These are phyloP conservation scores for Penicillium antarcticum DNA, from an alignment of 495 filamentous ascomycete genomes.

Conservation along the genomic window DNA sequence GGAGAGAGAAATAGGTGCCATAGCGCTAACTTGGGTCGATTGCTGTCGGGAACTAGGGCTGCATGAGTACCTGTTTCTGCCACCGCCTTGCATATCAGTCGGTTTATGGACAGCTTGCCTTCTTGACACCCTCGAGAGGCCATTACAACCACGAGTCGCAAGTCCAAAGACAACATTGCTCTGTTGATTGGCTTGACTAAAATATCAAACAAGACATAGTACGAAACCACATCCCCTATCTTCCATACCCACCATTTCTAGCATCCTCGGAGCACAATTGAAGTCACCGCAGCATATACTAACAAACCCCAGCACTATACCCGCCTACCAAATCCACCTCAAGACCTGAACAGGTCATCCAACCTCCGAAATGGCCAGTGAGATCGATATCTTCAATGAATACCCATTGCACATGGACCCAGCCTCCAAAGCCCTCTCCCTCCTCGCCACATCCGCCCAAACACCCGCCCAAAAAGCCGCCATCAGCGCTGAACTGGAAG, in stretches of 20 bases:
- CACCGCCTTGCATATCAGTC: constrained; percentile 16
- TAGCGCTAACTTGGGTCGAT: too few relatives aligned
- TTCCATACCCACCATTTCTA: background rate
- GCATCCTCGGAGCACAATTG: background rate
- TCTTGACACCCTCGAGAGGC: constrained; percentile 7
- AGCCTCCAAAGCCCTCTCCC: constrained; percentile 68
- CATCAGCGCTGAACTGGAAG: constrained; percentile 62
- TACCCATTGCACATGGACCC: constrained; percentile 81
- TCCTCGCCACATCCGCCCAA: constrained; percentile 39
- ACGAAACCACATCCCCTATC: background rate
- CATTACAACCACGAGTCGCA: background rate
- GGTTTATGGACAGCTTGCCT: constrained; percentile 27
- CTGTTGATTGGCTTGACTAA: background rate
- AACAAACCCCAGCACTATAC: constrained; percentile 1
- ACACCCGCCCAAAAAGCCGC: constrained; percentile 33
- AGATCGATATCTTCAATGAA: constrained; percentile 72
- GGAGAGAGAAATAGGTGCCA: too few relatives aligned
- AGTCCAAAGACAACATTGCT: background rate
- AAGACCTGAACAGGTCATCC: constrained; percentile 6
- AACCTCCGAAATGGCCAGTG: constrained; percentile 29
- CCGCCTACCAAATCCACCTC: background rate
- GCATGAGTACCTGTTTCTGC: constrained; percentile 11
- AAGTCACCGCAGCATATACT: constrained; percentile 9
- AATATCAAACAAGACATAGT: background rate
- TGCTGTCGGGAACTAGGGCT: too few relatives aligned